Conservation (phyloP, 495 filamentous ascomycete species). For the Cryomyces minteri region DNA sequence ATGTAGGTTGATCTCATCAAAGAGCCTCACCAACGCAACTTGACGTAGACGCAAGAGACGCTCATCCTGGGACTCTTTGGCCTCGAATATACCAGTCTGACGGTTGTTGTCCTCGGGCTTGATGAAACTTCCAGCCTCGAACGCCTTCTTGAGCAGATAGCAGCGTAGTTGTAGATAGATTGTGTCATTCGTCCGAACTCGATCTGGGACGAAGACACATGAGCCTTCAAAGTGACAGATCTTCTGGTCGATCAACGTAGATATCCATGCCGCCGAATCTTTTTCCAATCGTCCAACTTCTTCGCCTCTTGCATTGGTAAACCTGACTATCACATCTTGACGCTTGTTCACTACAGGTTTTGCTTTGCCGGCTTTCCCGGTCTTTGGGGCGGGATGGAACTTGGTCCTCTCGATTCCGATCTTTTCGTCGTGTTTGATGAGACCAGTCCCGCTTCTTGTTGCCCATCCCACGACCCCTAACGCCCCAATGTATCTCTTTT, state of each 20-base stretch:
- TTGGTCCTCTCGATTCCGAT: too few relatives aligned
- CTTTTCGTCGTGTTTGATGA: too few relatives aligned
- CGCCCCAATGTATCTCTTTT: too few relatives aligned
- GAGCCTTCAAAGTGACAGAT: conserved; percentile 73
- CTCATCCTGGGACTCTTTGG: conserved; percentile 74
- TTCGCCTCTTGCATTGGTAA: conserved; percentile 60
- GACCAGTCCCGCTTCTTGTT: too few relatives aligned
- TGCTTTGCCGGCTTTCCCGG: conserved; percentile 29
- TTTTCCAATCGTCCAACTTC: conserved; percentile 82
- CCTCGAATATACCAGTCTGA: conserved; percentile 50
- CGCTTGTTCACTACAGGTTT: conserved; percentile 25
- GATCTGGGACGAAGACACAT: conserved; percentile 81
- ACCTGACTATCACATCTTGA: conserved; percentile 82
- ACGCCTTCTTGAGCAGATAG: conserved; percentile 54
- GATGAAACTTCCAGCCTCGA: conserved; percentile 39
- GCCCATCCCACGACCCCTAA: too few relatives aligned
- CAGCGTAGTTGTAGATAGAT: conserved; percentile 75
- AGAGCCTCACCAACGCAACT: conserved; percentile 71
- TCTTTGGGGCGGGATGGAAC: too few relatives aligned
- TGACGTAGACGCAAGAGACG: conserved; percentile 70
- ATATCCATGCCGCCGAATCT: conserved; percentile 87
- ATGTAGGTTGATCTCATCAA: conserved; percentile 71
- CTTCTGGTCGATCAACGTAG: conserved; percentile 78
- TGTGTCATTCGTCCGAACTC: conserved; percentile 75
- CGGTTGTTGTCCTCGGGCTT: conserved; percentile 48